These are phyloP conservation scores for Gossypium schwendimanii DNA, from an alignment of 441 rosid genomes.

Conservation along the genomic window DNA sequence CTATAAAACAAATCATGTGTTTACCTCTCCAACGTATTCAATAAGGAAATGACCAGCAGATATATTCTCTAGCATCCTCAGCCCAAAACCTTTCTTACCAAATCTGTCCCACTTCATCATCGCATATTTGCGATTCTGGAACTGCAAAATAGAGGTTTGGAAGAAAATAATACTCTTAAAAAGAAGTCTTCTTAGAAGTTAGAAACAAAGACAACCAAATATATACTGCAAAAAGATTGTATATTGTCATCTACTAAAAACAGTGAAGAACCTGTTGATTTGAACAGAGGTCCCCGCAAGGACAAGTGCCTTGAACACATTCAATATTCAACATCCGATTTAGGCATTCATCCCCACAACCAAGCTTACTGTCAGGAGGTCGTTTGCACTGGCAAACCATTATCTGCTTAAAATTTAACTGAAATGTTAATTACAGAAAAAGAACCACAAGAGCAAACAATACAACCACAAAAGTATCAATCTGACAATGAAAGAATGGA, in stretches of 20 bases:
- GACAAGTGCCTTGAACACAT: conserved; percentile 90
- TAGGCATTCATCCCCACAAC: conserved; percentile 94
- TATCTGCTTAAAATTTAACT: conserved; percentile 42
- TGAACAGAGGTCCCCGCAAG: conserved; percentile 69
- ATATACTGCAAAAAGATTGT: not conserved
- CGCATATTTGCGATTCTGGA: conserved; percentile 78
- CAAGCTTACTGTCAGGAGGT: conserved; percentile 51
- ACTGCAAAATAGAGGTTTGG: conserved; percentile 48
- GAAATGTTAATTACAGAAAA: conserved; percentile 27
- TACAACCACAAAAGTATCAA: conserved; percentile 5
- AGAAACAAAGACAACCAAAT: conserved; percentile 5
- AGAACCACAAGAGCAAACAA: not conserved
- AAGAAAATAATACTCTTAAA: conserved; percentile 16
- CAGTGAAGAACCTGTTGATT: conserved; percentile 67
- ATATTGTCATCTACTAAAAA: conserved; percentile 12
- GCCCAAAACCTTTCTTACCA: conserved; percentile 96
- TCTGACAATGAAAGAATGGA: not conserved
- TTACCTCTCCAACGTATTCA: conserved; percentile 99
- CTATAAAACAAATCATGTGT: conserved; percentile 1
- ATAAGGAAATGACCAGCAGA: conserved; percentile 73
- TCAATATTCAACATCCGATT: conserved; percentile 95
- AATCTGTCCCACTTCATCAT: conserved; percentile 64
- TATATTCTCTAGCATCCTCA: conserved; percentile 67
- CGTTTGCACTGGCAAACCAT: conserved; percentile 94
- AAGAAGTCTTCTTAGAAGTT: not conserved